A percentile compares a stretch with the other conserved stretches of the same genome.
Evolutionary conservation across 1,284 basidiomycete genomes (phyloP).

Genomic region (Sanghuangporus weigelae): DNA sequence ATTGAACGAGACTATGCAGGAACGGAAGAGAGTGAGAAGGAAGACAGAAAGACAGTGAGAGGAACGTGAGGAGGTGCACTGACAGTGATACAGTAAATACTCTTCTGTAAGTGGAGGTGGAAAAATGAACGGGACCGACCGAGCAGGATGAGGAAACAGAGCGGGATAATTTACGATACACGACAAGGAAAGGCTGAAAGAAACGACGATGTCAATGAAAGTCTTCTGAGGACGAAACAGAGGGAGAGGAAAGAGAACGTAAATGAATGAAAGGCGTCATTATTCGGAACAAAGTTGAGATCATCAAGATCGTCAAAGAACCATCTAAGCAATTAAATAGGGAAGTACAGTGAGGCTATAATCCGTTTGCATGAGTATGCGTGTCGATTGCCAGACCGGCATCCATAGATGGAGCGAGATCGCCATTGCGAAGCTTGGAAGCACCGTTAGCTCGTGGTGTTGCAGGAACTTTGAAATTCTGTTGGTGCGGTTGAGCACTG

Average conservation of each 20-base stretch:
- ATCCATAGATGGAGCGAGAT: background rate
- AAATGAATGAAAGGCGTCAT: background rate
- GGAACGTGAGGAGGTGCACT: background rate
- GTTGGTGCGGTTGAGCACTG: slow-evolving; percentile 47
- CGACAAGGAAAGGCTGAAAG: background rate
- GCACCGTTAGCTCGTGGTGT: background rate
- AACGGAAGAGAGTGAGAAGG: background rate
- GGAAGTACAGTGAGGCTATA: background rate
- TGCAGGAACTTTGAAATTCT: slow-evolving; percentile 40
- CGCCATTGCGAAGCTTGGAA: background rate
- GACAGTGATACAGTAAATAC: background rate
- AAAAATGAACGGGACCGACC: background rate
- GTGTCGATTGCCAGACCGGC: background rate
- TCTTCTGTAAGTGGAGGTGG: background rate
- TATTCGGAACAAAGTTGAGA: background rate
- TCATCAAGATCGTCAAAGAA: slow-evolving; percentile 8
- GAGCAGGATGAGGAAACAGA: background rate
- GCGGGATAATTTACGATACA: background rate
- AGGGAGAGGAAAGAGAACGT: background rate
- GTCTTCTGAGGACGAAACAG: background rate
- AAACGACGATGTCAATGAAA: background rate
- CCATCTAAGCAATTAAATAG: slow-evolving; percentile 4
- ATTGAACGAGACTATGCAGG: background rate
- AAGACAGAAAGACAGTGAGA: background rate
- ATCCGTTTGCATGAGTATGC: background rate